Conservation (phyloP, 441 rosid genomes). For the Bruguiera hainesii region DNA sequence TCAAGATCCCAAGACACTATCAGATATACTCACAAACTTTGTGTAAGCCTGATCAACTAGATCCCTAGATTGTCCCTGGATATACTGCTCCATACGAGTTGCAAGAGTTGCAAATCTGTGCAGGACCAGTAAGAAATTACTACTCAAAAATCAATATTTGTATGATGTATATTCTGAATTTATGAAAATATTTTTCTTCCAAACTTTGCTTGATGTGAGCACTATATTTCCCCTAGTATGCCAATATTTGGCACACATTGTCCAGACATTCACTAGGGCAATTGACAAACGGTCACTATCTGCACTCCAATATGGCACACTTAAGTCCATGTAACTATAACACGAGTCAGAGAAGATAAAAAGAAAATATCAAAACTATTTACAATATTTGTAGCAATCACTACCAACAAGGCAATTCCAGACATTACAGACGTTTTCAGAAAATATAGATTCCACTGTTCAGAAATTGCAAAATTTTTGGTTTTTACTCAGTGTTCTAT, state of each 20-base stretch:
- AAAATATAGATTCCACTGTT: background rate
- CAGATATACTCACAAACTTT: constrained; percentile 71
- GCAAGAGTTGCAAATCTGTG: constrained; percentile 93
- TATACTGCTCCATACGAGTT: constrained; percentile 99
- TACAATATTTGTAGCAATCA: background rate
- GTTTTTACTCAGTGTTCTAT: background rate
- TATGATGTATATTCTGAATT: too few relatives aligned
- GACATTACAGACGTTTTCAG: background rate
- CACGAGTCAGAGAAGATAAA: background rate
- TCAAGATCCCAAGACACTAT: background rate
- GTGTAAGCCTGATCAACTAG: constrained; percentile 98
- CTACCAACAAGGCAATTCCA: background rate
- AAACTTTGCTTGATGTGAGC: too few relatives aligned
- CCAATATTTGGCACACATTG: background rate
- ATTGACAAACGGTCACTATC: background rate
- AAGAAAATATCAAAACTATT: background rate
- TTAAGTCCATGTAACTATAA: background rate
- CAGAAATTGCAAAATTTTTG: background rate
- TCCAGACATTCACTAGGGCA: background rate
- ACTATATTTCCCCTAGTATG: too few relatives aligned
- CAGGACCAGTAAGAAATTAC: constrained; percentile 16
- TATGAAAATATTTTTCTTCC: too few relatives aligned
- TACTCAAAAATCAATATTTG: background rate
- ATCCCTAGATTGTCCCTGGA: constrained; percentile 98
- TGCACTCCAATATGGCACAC: background rate